Evolutionary conservation across 441 rosid species (phyloP).

Genomic region (Capsella rubella): DNA sequence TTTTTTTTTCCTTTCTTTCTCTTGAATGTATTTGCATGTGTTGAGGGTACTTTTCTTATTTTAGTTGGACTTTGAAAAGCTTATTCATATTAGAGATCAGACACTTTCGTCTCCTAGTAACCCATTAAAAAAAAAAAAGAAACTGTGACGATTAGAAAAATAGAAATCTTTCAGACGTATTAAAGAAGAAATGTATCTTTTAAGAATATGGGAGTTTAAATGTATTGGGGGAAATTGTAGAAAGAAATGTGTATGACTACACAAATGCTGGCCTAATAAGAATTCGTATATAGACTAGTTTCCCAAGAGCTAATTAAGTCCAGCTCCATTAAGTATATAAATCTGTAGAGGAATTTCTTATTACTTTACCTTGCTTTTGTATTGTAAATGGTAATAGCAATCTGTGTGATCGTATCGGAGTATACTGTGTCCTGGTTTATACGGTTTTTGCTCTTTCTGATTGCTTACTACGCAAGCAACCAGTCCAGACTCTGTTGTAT

Average conservation of each 20-base stretch:
- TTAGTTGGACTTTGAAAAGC: not conserved
- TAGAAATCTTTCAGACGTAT: constrained; percentile 10
- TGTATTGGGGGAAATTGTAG: not conserved
- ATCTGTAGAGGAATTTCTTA: constrained; percentile 26
- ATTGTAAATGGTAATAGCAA: constrained; percentile 33
- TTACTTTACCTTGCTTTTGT: constrained; percentile 25
- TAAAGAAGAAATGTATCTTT: not conserved
- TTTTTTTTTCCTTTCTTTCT: no score
- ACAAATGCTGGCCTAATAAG: constrained; percentile 35
- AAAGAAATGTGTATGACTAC: constrained; percentile 23
- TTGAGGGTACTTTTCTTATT: not conserved
- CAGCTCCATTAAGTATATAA: constrained; percentile 16
- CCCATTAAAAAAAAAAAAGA: not conserved
- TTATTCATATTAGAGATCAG: constrained; percentile 4
- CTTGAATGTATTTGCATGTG: no score
- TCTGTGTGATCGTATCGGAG: constrained; percentile 36
- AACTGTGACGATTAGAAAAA: not conserved
- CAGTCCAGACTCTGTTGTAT: constrained; percentile 83
- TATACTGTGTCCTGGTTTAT: constrained; percentile 31
- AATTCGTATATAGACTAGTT: constrained; percentile 12
- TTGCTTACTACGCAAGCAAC: constrained; percentile 54
- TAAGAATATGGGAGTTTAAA: constrained; percentile 28
- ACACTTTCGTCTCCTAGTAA: not conserved
- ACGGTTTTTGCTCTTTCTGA: constrained; percentile 11
- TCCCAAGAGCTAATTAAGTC: constrained; percentile 22